These are phyloP conservation scores for Stenogyne calaminthoides DNA, from an alignment of 305 asterid species.

Conservation along the genomic window DNA sequence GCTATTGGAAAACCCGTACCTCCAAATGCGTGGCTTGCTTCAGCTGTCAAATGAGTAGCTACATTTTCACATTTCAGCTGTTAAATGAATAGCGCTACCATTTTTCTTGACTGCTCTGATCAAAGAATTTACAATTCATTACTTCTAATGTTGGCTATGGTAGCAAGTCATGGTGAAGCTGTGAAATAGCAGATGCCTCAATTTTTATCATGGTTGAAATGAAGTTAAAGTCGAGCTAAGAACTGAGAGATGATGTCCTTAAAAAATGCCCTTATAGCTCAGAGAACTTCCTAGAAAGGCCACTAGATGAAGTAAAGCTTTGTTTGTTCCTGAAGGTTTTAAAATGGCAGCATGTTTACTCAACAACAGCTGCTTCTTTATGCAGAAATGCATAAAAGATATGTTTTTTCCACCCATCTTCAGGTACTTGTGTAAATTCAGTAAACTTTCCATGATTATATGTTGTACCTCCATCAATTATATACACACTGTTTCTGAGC, in stretches of 20 bases:
- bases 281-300: slow-evolving; percentile 29
- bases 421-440: background rate
- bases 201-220: slow-evolving; percentile 21
- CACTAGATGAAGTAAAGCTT: slow-evolving; percentile 27
- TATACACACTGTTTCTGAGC: background rate
- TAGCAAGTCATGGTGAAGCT: slow-evolving; percentile 33
- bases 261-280: slow-evolving; percentile 27
- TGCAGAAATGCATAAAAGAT: slow-evolving; percentile 29
- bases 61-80: slow-evolving; percentile 44
- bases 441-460: background rate
- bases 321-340: slow-evolving; percentile 32
- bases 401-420: background rate
- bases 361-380: slow-evolving; percentile 32
- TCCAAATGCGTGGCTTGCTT: slow-evolving; percentile 96
- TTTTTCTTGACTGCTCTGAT: slow-evolving; percentile 31
- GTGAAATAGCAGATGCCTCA: slow-evolving; percentile 36
- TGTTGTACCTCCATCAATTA: background rate
- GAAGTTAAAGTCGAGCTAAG: slow-evolving; percentile 30
- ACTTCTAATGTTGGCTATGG: slow-evolving; percentile 27
- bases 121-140: slow-evolving; percentile 31
- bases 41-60: slow-evolving; percentile 82
- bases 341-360: slow-evolving; percentile 30
- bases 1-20: slow-evolving; percentile 98
- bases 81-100: slow-evolving; percentile 46
- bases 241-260: slow-evolving; percentile 28